Base-by-base conservation (phyloP, 495 filamentous ascomycete genomes). In the Penicillium canariense region DNA sequence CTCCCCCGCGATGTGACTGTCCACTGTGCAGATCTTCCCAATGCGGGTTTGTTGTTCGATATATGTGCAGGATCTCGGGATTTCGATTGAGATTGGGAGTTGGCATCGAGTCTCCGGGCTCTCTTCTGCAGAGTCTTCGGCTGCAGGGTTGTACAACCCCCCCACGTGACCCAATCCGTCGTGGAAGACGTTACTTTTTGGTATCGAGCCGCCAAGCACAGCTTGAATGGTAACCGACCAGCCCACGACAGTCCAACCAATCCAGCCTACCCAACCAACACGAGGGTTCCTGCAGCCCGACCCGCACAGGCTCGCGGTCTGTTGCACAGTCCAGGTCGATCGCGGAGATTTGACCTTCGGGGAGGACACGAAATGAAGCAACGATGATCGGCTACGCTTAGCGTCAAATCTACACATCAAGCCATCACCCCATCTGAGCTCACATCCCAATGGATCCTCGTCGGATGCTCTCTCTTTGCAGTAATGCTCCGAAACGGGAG, bases 1-100 rank as follows among this genome's bases (percentile, higher is more conserved):
- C 30, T 50, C 54, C 49, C 58, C 54, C 49, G 39, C 58, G 58
- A 61, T 54, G 50, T 39, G 58, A 61, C 58, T 53, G 42, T 59
- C 28, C 49, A 36, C 28, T 35, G 15, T 25, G 46, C 6, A 35
- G 46, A 48, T 32, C 46, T 12, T 48, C 46, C 46, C 30, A 26
- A 48, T 20, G 46, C 46, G 30, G 45, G 26, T 23, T n/a, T 28
- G n/a, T n/a, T n/a, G n/a, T n/a, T n/a, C n/a, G n/a, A n/a, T n/a
- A n/a, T n/a, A n/a, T n/a, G n/a, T n/a, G n/a, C n/a, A n/a, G n/a
- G n/a, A n/a, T n/a, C n/a, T n/a, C n/a, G n/a, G n/a, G n/a, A n/a
- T n/a, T n/a, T n/a, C n/a, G n/a, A n/a, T n/a, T n/a, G n/a, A n/a
- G n/a, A n/a, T n/a, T n/a, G n/a, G n/a, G n/a, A n/a, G n/a, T n/a